These are phyloP conservation scores for Corchorus olitorius DNA, from an alignment of 345 rosid genomes.

Conservation along the genomic window DNA sequence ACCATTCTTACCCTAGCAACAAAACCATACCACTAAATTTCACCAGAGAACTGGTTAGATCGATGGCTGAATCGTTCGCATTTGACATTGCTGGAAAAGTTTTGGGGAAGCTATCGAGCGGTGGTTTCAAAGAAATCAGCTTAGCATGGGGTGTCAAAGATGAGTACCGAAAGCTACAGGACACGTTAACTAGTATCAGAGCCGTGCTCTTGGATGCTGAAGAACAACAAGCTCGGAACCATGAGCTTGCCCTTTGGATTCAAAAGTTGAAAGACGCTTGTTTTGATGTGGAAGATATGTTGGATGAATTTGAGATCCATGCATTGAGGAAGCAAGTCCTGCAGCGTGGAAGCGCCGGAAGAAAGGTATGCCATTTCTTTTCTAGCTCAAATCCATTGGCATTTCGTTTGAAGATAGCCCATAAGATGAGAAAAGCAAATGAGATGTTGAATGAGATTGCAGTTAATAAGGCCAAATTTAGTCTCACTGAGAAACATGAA, in stretches of 20 bases:
- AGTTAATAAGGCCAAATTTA: neutral
- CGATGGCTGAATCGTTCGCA: neutral
- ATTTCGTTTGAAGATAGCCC: too few relatives aligned
- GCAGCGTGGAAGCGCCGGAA: too few relatives aligned
- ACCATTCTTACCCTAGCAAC: too few relatives aligned
- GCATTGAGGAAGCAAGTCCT: too few relatives aligned
- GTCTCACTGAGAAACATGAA: neutral
- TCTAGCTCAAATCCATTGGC: neutral
- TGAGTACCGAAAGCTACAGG: neutral
- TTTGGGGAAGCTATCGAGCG: neutral
- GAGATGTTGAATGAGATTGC: slow-evolving; percentile 5
- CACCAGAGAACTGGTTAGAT: too few relatives aligned
- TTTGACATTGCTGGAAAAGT: neutral
- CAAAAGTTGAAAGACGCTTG: neutral
- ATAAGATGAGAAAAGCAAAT: neutral
- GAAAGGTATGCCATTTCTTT: neutral
- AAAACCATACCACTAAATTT: too few relatives aligned
- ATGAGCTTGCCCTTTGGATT: neutral
- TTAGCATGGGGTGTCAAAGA: neutral
- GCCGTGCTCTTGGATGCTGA: slow-evolving; percentile 5
- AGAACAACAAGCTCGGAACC: neutral
- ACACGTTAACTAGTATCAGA: neutral
- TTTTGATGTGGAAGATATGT: neutral
- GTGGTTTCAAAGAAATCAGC: neutral
- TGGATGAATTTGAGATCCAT: too few relatives aligned